Percentiles rank a stretch among this genome's conserved stretches.
These are phyloP conservation scores for Cladosporium sp. DNA, from an alignment of 2,329 filamentous ascomycete genomes.

Conservation along the genomic window DNA sequence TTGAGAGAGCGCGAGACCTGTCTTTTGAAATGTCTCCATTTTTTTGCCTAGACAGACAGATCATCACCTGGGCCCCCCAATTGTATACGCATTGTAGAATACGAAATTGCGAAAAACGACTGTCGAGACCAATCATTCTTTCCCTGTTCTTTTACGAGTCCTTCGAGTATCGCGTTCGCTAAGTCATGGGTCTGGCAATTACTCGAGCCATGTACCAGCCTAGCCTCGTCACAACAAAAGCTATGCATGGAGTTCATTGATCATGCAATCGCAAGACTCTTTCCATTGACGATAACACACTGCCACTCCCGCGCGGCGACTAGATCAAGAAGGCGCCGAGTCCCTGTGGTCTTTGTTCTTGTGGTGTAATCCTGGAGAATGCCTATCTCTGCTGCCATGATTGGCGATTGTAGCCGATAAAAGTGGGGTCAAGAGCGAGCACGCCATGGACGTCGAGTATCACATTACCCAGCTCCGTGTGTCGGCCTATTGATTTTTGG, in stretches of 20 bases:
- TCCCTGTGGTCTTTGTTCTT: neutral
- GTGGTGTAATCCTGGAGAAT: neutral
- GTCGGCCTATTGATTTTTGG: neutral
- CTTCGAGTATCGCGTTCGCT: neutral
- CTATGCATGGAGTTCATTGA: neutral
- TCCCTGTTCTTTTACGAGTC: neutral
- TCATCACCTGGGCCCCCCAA: neutral
- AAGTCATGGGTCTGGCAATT: neutral
- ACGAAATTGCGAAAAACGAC: slow-evolving; percentile 8
- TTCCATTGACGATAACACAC: too few species aligned
- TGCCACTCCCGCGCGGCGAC: neutral
- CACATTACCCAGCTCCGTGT: neutral
- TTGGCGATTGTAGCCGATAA: neutral
- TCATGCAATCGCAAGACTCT: neutral
- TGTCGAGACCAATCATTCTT: neutral
- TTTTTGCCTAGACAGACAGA: slow-evolving; percentile 1
- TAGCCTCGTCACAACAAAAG: neutral
- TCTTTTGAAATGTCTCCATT: neutral
- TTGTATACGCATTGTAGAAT: slow-evolving; percentile 7
- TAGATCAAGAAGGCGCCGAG: neutral
- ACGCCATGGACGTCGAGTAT: neutral
- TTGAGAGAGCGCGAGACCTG: neutral
- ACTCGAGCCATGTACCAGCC: too few species aligned
- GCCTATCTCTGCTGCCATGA: neutral
- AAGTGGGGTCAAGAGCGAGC: neutral